Base-by-base conservation (phyloP, 2,329 filamentous ascomycete species). In the Botrytis elliptica region DNA sequence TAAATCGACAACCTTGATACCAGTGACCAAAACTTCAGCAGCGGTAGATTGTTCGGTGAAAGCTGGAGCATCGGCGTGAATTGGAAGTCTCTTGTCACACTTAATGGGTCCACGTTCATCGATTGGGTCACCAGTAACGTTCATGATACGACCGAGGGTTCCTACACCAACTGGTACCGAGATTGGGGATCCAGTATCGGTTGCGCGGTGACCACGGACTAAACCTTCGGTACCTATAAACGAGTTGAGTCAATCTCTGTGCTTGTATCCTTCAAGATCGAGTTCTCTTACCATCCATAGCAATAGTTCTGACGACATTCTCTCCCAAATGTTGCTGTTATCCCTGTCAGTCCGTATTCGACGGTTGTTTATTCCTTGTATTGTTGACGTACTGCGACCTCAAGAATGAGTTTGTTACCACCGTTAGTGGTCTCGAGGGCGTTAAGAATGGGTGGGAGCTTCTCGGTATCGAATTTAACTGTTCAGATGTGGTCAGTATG, bases 1-100 rank as follows among this genome's bases (percentile, higher is more conserved):
- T 80, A 99, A 90, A 86, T 99, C 96, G 87, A 99, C 96, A 85
- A 99, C 96, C 93, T 99, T 99, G 91, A 99, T 99, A 92, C 96
- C 96, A 81, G 96, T 99, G 82, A 97, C 93, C 81, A 99, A 91
- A 86, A 99, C 91, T 88, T 99, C 96, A 81, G 96, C 96, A 82
- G 90, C 89, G 81, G 96, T 99, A 79, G 96, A 97, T 89, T 99
- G 96, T 83, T 99, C 96, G 80, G 89, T 89, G 90, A 98, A 99
- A 84, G 87, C 86, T 79, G 96, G 96, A 80, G 96, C 91, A 79
- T 99, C 95, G 84, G 94, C 90, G 91, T 99, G 96, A 82, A 99
- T 99, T 79, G 96, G 93, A 59, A 90, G 86, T 84, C 86, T 89
- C 90, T 97, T 96, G 85, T 91, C 89, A 83, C 91, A 88, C 91